Evolutionary conservation across 768 basidiomycete genomes (phyloP), one percentile per base, ranked within the genome.

Genomic region (Psilocybe subaeruginosa): DNA sequence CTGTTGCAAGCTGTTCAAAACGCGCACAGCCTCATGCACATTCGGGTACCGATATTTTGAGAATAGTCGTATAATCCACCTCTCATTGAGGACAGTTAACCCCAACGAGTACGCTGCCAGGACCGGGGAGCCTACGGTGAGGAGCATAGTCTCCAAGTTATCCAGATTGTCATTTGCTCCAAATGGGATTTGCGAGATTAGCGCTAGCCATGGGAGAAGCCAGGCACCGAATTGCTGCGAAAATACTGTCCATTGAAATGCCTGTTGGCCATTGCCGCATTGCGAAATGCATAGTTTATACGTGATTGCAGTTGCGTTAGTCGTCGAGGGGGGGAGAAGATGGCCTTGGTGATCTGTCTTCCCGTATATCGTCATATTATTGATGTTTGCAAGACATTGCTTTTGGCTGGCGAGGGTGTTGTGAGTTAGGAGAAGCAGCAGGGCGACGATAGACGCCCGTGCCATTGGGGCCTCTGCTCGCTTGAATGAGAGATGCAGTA

Each of bases 131-230:
- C 82, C 82, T 27, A 83, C 65, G 0, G 79, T 76, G 37, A 83
- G 69, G 7, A 83, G 12, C 17, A 76, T 74, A 7, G 80, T 77
- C 62, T 75, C 70, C 41, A 82, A 66, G 54, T 82, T 80, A 17
- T 80, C 79, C n/a, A 73, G 62, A 29, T 67, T 75, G 54, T 74
- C 74, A 9, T 63, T 70, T 31, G 77, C 73, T 7, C 81, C 81
- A 27, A 81, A 84, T 0, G 82, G 83, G n/a, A 84, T 75, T 50
- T 82, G 81, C 0, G 81, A 80, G 17, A 83, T 69, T 7, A 84
- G 62, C 0, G 82, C 80, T 11, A 84, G 74, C 73, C 79, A 82
- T 6, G 82, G 82, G 5, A 84, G 58, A 2, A 84, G 70, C 82
- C 82, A 84, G 0, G 79, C 64, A 8, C 73, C 71, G 63, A 77